Conservation (phyloP, 2,329 filamentous ascomycete species). For the Zarea fungicola region DNA sequence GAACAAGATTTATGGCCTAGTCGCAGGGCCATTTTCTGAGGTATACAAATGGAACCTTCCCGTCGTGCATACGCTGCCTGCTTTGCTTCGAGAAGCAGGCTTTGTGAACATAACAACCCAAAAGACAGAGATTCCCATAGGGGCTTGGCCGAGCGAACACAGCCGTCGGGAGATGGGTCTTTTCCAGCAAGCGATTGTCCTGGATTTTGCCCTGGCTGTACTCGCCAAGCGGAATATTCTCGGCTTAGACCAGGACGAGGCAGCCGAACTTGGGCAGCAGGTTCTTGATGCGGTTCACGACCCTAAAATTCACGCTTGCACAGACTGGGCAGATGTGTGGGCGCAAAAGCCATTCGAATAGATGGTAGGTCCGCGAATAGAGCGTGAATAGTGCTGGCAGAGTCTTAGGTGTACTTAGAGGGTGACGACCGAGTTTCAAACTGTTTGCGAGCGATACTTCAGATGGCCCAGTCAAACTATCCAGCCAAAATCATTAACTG, state of each 20-base stretch:
- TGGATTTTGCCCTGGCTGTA: slow-evolving; percentile 31
- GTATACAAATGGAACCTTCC: slow-evolving; percentile 32
- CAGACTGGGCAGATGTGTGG: slow-evolving; percentile 34
- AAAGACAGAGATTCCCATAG: slow-evolving; percentile 29
- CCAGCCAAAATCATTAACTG: too few relatives aligned
- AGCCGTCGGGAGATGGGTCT: slow-evolving; percentile 33
- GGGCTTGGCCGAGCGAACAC: slow-evolving; percentile 32
- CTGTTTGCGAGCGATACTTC: too few relatives aligned
- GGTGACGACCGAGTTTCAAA: too few relatives aligned
- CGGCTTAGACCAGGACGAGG: slow-evolving; percentile 30
- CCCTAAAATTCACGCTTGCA: slow-evolving; percentile 27
- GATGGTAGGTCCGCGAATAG: not conserved
- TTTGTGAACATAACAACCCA: slow-evolving; percentile 27
- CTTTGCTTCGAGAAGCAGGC: slow-evolving; percentile 26
- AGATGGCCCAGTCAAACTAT: too few relatives aligned
- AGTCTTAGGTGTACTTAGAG: slow-evolving; percentile 38
- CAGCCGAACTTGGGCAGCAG: slow-evolving; percentile 26
- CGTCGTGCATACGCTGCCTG: slow-evolving; percentile 24
- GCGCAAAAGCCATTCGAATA: slow-evolving; percentile 29
- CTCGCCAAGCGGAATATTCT: slow-evolving; percentile 28
- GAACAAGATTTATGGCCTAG: slow-evolving; percentile 28
- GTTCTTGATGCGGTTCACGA: slow-evolving; percentile 29
- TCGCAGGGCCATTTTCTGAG: slow-evolving; percentile 27
- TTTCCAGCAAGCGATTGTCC: slow-evolving; percentile 30
- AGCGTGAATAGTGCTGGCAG: slow-evolving; percentile 37